Evolutionary conservation across 2,329 filamentous ascomycete species (phyloP).

Genomic region (Claviceps paspali): DNA sequence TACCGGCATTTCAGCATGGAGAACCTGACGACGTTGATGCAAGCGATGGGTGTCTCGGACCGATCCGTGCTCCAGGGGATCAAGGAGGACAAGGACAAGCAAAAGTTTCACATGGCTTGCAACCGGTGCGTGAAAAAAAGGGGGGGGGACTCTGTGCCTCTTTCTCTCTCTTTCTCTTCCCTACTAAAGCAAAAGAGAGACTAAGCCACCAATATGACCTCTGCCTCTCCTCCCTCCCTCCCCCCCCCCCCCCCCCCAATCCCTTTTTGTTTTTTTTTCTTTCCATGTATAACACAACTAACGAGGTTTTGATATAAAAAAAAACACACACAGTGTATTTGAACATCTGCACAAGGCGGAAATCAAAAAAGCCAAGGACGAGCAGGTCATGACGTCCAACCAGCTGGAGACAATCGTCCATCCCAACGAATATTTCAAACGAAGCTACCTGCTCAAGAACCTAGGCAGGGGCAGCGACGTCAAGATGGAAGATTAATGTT

Average conservation of each 20-base stretch:
- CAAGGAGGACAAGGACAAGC: slow-evolving; percentile 74
- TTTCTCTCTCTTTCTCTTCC: too few species aligned
- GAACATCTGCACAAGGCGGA: slow-evolving; percentile 71
- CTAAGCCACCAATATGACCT: too few species aligned
- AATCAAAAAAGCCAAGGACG: slow-evolving; percentile 62
- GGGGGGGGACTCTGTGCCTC: too few species aligned
- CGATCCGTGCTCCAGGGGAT: slow-evolving; percentile 64
- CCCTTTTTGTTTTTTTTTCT: not conserved
- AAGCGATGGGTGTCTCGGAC: slow-evolving; percentile 67
- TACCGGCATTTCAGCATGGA: slow-evolving; percentile 86
- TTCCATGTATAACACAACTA: not conserved
- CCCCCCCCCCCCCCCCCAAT: too few species aligned
- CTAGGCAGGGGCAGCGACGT: slow-evolving; percentile 41
- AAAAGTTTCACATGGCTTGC: slow-evolving; percentile 87
- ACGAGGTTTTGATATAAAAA: too few species aligned
- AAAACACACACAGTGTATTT: slow-evolving; percentile 48
- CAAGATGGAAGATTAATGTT: slow-evolving; percentile 43
- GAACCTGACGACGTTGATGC: slow-evolving; percentile 63
- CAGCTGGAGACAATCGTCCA: slow-evolving; percentile 93
- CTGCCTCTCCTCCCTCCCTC: too few species aligned
- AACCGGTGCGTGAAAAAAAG: slow-evolving; percentile 47
- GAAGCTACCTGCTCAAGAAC: slow-evolving; percentile 80
- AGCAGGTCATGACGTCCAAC: slow-evolving; percentile 52
- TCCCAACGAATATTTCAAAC: slow-evolving; percentile 95
- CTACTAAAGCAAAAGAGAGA: too few species aligned